Evolutionary conservation across 2,329 filamentous ascomycete genomes (phyloP).

Genomic region (Zasmidium cellare): DNA sequence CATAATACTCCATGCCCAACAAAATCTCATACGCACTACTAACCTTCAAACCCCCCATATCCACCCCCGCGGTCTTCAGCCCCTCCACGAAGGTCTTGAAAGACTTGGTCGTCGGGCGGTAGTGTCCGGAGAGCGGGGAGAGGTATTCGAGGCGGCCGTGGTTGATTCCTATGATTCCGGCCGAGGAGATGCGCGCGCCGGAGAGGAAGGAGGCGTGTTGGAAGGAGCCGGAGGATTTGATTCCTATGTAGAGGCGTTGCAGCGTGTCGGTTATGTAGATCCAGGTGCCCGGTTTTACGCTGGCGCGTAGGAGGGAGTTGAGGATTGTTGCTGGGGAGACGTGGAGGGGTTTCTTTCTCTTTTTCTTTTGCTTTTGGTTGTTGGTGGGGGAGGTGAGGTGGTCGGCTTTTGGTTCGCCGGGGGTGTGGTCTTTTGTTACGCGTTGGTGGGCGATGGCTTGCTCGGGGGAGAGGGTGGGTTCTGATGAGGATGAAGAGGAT

Average conservation of each 20-base stretch:
- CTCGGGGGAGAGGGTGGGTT: slow-evolving; percentile 33
- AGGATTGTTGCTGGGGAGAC: slow-evolving; percentile 72
- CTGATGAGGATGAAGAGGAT: slow-evolving; percentile 41
- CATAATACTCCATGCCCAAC: slow-evolving; percentile 77
- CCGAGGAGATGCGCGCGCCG: slow-evolving; percentile 76
- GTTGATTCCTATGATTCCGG: slow-evolving; percentile 80
- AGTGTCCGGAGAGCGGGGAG: slow-evolving; percentile 72
- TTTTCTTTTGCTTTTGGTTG: not conserved
- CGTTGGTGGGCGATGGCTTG: slow-evolving; percentile 6
- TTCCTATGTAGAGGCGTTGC: slow-evolving; percentile 82
- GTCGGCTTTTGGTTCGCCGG: slow-evolving; percentile 35
- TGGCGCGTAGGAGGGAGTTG: slow-evolving; percentile 74
- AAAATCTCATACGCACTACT: slow-evolving; percentile 69
- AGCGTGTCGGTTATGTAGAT: slow-evolving; percentile 87
- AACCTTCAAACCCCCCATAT: slow-evolving; percentile 75
- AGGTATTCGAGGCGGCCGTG: slow-evolving; percentile 72
- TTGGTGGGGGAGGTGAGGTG: too few relatives aligned
- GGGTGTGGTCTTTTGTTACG: slow-evolving; percentile 50
- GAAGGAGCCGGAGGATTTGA: slow-evolving; percentile 82
- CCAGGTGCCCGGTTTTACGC: slow-evolving; percentile 83
- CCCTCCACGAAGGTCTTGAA: slow-evolving; percentile 77
- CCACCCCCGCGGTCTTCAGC: slow-evolving; percentile 69
- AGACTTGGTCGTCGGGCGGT: slow-evolving; percentile 77
- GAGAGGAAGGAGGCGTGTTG: slow-evolving; percentile 91
- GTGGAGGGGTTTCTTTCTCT: slow-evolving; percentile 55